These are phyloP conservation scores for Luvunga scandens DNA, from an alignment of 345 rosid species.

Conservation along the genomic window DNA sequence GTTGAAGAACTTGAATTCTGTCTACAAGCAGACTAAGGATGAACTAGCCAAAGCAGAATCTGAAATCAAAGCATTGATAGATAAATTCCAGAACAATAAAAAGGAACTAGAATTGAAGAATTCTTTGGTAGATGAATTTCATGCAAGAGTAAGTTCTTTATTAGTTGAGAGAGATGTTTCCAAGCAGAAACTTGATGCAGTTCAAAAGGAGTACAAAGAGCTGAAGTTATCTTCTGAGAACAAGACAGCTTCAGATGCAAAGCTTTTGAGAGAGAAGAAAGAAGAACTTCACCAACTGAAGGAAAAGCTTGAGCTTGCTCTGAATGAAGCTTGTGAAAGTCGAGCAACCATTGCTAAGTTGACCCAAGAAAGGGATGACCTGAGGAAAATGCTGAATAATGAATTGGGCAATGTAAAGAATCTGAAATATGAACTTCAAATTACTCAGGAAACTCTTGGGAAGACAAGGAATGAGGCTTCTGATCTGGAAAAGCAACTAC, in stretches of 20 bases:
- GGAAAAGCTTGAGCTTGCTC: conserved; percentile 46
- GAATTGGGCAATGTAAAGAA: conserved; percentile 42
- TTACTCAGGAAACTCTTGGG: conserved; percentile 42
- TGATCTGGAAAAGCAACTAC: conserved; percentile 50
- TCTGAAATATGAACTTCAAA: conserved; percentile 57
- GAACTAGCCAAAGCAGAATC: conserved; percentile 46
- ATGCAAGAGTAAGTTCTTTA: conserved; percentile 44
- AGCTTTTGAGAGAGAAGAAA: conserved; percentile 46
- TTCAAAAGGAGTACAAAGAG: conserved; percentile 46
- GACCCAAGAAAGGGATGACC: conserved; percentile 55
- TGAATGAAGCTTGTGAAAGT: conserved; percentile 34
- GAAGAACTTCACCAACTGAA: conserved; percentile 47
- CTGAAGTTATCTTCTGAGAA: conserved; percentile 59
- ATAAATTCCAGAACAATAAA: conserved; percentile 37
- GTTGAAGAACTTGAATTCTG: conserved; percentile 43
- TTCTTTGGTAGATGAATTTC: conserved; percentile 49
- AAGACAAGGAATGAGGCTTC: conserved; percentile 52
- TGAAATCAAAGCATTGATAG: conserved; percentile 49
- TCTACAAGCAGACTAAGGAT: conserved; percentile 42
- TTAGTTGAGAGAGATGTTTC: conserved; percentile 50
- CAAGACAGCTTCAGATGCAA: conserved; percentile 49
- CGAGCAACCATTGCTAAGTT: conserved; percentile 42
- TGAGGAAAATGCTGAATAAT: conserved; percentile 44
- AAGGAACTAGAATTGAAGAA: conserved; percentile 53
- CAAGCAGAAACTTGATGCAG: conserved; percentile 39